Conservation (phyloP, 1,284 basidiomycete species). For the Cryptococcus hybrid region DNA sequence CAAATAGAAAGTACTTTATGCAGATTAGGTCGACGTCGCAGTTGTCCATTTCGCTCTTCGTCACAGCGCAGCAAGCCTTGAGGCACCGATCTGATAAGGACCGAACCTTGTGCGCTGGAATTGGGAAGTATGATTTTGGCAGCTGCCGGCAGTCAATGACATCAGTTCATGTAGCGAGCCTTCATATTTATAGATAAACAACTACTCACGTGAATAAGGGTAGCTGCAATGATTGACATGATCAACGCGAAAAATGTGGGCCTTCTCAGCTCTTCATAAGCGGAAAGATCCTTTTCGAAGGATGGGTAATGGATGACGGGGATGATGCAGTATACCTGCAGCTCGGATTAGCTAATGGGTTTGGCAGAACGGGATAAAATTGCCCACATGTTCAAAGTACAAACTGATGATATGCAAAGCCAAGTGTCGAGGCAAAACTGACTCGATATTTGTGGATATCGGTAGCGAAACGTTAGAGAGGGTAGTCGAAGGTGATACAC, state of each 20-base stretch:
- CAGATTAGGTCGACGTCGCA: conserved; percentile 17
- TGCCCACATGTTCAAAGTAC: conserved; percentile 26
- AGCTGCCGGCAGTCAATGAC: conserved; percentile 1
- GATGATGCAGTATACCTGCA: conserved; percentile 25
- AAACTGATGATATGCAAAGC: conserved; percentile 20
- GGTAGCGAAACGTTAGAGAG: conserved; percentile 10
- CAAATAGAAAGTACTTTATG: conserved; percentile 23
- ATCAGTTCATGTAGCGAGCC: background rate
- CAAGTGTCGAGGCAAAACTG: conserved; percentile 20
- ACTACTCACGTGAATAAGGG: conserved; percentile 22
- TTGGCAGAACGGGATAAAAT: background rate
- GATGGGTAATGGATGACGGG: conserved; percentile 23
- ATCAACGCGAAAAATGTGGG: conserved; percentile 16
- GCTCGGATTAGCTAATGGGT: background rate
- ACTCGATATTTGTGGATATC: conserved; percentile 15
- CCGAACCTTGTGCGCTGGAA: conserved; percentile 16
- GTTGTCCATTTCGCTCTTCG: conserved; percentile 17
- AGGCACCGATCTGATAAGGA: conserved; percentile 20
- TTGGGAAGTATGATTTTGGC: conserved; percentile 22
- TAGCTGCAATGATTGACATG: conserved; percentile 24
- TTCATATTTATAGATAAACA: background rate
- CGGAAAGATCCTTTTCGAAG: conserved; percentile 23
- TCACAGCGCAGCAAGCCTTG: conserved; percentile 17
- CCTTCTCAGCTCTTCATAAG: conserved; percentile 11
- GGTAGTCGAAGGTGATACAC: conserved; percentile 11